A percentile compares a stretch with the other conserved stretches of the same genome.
phyloP scores from a whole-genome alignment of 2,329 filamentous ascomycete species.

The Myrmaecium sp. region DNA sequence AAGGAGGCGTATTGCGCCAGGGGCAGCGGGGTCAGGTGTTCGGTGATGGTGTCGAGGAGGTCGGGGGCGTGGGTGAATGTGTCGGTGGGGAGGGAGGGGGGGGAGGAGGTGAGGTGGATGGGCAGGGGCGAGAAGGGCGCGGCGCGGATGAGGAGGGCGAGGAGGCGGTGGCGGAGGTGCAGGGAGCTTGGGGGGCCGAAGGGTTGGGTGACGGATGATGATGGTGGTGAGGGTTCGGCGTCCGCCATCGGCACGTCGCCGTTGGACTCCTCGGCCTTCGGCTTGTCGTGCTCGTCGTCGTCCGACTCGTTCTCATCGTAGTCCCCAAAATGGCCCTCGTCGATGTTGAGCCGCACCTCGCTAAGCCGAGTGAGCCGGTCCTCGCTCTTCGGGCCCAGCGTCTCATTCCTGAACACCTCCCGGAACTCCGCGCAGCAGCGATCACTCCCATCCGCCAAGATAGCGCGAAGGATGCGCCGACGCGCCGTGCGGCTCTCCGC shows the following conservation, averaged over 20 bases:
- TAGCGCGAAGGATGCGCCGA: constrained; percentile 43
- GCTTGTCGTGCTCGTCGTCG: constrained; percentile 14
- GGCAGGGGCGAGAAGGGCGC: too few relatives aligned
- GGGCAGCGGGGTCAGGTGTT: too few relatives aligned
- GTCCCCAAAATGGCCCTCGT: constrained; percentile 43
- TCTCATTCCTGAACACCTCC: constrained; percentile 54
- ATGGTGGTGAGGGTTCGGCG: not conserved
- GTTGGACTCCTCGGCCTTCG: too few relatives aligned
- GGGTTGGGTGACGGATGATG: not conserved
- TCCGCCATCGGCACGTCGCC: constrained; percentile 2
- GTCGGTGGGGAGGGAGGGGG: too few relatives aligned
- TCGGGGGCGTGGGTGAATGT: too few relatives aligned
- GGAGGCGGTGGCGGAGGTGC: too few relatives aligned
- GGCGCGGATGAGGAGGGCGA: too few relatives aligned
- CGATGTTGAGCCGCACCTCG: constrained; percentile 38
- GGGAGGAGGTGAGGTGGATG: too few relatives aligned
- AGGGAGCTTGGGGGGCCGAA: not conserved
- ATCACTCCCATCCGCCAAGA: constrained; percentile 48
- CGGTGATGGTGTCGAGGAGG: too few relatives aligned
- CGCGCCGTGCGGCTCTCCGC: constrained; percentile 20
- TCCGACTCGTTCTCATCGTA: constrained; percentile 35
- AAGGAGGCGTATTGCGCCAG: too few relatives aligned
- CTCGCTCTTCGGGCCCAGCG: constrained; percentile 27
- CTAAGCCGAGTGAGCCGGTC: too few relatives aligned
- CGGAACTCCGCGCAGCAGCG: constrained; percentile 37